Conservation (phyloP, 1,284 basidiomycete species). For the Prillingera fragicola region DNA sequence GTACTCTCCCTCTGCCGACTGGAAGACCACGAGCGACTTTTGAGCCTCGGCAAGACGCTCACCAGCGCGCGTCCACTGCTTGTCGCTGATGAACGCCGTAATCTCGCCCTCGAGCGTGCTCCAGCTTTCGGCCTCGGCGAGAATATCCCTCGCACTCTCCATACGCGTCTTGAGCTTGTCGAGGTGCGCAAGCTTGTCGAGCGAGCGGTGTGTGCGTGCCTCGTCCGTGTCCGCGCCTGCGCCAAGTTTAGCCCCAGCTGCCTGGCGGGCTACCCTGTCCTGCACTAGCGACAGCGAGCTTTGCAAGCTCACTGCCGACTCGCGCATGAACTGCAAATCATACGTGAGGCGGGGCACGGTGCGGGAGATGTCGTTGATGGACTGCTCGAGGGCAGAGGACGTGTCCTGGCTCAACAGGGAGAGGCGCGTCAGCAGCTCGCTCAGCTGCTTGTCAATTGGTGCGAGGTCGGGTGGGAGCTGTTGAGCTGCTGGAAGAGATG, state of each 20-base stretch:
- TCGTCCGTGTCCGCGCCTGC: constrained; percentile 21
- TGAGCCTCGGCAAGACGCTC: constrained; percentile 79
- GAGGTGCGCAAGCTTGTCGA: constrained; percentile 69
- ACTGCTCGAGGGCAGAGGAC: constrained; percentile 71
- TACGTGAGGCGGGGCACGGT: constrained; percentile 81
- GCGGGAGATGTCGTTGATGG: constrained; percentile 82
- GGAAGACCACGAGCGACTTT: constrained; percentile 80
- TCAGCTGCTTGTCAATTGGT: constrained; percentile 66
- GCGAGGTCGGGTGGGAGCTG: constrained; percentile 52
- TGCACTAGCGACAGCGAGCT: constrained; percentile 57
- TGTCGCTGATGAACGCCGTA: constrained; percentile 64
- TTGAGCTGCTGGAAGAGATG: constrained; percentile 15
- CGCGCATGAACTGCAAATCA: constrained; percentile 91
- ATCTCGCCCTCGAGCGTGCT: constrained; percentile 87
- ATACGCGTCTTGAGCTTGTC: constrained; percentile 78
- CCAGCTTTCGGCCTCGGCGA: constrained; percentile 90
- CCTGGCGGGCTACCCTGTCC: constrained; percentile 48
- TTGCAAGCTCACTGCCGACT: constrained; percentile 72
- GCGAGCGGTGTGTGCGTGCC: constrained; percentile 32
- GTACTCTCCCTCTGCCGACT: constrained; percentile 74
- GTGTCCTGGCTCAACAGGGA: constrained; percentile 83
- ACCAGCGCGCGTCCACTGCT: constrained; percentile 71
- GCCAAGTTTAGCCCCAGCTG: not conserved
- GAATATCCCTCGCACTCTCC: constrained; percentile 75
- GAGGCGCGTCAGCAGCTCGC: constrained; percentile 65